phyloP scores from a whole-genome alignment of 2,329 filamentous ascomycete genomes.

The Fusarium redolens region DNA sequence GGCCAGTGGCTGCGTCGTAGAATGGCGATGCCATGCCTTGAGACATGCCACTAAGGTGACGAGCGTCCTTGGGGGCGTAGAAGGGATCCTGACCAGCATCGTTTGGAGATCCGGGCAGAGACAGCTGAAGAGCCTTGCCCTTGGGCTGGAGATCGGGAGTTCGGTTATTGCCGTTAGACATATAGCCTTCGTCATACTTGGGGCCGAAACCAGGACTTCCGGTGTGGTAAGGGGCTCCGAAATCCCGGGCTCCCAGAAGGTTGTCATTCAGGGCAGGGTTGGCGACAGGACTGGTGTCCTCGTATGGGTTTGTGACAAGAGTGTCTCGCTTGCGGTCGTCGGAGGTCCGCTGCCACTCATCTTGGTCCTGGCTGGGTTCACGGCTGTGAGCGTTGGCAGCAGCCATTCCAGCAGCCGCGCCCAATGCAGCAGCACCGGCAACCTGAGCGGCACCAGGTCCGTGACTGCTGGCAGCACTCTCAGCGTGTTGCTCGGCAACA shows the following conservation, averaged over 20 bases:
- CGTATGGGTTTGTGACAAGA: constrained; percentile 74
- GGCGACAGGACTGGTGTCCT: constrained; percentile 71
- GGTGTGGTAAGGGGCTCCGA: constrained; percentile 61
- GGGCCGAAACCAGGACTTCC: constrained; percentile 68
- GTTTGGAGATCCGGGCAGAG: constrained; percentile 64
- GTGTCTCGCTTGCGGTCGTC: constrained; percentile 74
- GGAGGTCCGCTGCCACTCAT: constrained; percentile 73
- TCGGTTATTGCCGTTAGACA: constrained; percentile 75
- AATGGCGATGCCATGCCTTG: constrained; percentile 91
- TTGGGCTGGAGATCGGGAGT: constrained; percentile 64
- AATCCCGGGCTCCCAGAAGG: constrained; percentile 57
- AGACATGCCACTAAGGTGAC: constrained; percentile 88
- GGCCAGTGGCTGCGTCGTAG: constrained; percentile 89
- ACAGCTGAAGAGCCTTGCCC: constrained; percentile 62
- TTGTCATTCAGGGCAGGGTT: constrained; percentile 64
- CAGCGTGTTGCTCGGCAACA: constrained; percentile 44
- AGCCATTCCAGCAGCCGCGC: constrained; percentile 56
- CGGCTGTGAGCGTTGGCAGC: constrained; percentile 58
- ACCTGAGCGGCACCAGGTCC: constrained; percentile 63
- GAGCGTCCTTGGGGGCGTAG: constrained; percentile 64
- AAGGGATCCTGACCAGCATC: constrained; percentile 73
- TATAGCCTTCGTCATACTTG: constrained; percentile 88
- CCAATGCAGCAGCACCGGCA: constrained; percentile 59
- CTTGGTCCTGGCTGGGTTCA: constrained; percentile 67
- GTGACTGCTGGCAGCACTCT: constrained; percentile 47